These are phyloP conservation scores for Trametes versicolor DNA, from an alignment of 1,284 basidiomycete genomes.

Conservation along the genomic window DNA sequence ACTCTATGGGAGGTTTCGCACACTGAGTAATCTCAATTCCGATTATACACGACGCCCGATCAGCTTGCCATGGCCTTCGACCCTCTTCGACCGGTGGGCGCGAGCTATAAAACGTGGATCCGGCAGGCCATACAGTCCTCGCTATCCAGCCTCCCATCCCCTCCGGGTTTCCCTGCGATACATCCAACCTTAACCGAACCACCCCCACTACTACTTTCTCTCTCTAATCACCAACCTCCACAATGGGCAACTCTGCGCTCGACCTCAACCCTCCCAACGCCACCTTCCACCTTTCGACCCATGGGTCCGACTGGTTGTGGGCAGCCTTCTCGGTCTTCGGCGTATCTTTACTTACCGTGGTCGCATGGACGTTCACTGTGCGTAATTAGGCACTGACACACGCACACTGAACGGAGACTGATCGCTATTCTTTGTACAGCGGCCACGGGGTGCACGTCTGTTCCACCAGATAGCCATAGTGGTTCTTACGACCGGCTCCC, in stretches of 20 bases:
- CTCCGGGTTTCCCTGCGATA: conserved; percentile 5
- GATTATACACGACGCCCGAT: conserved; percentile 24
- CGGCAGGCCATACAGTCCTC: background rate
- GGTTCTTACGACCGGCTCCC: conserved; percentile 53
- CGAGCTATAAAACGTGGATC: conserved; percentile 20
- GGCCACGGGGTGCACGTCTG: conserved; percentile 52
- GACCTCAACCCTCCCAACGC: conserved; percentile 51
- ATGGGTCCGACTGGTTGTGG: conserved; percentile 64
- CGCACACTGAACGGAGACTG: conserved; percentile 24
- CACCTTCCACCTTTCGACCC: conserved; percentile 49
- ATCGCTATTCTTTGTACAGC: conserved; percentile 32
- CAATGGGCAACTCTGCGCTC: conserved; percentile 41
- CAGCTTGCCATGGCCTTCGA: conserved; percentile 15
- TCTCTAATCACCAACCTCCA: conserved; percentile 7
- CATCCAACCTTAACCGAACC: conserved; percentile 9
- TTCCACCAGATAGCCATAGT: conserved; percentile 60
- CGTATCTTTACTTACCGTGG: conserved; percentile 48
- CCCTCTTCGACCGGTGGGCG: background rate
- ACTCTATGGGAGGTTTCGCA: conserved; percentile 12
- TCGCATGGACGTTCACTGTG: conserved; percentile 52
- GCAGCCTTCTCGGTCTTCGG: conserved; percentile 62
- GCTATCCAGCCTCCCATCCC: conserved; percentile 8
- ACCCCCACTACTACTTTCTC: conserved; percentile 12
- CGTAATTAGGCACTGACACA: conserved; percentile 42
- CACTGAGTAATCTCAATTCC: conserved; percentile 20